Evolutionary conservation across 495 filamentous ascomycete species (phyloP), one percentile per base, ranked within the genome.

Genomic region (Rostrohypoxylon terebratum): DNA sequence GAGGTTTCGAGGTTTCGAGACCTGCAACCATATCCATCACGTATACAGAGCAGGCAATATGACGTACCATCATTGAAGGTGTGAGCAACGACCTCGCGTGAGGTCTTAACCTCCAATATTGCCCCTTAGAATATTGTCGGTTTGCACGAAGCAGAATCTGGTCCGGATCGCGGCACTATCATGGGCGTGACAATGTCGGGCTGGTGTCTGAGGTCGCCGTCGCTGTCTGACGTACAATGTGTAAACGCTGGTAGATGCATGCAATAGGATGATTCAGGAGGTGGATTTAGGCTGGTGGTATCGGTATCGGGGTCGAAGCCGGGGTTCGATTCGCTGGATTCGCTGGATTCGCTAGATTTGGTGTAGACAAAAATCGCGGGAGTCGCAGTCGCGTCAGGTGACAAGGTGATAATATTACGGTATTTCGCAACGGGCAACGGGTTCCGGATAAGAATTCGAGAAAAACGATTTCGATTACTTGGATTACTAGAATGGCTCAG

Each of bases 51-150:
- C 25, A 62, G 65, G 16, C 28, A 48, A 45, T 53, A 68, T 59
- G 38, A 73, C 77, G 44, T 79, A 79, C 77, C 77, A 79, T 79
- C 74, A 78, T 79, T 62, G 72, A 78, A 74, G 70, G 72, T 71
- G 69, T 71, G 67, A 42, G 71, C 63, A 58, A 63, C 60, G 73
- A 79, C 80, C 81, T 80, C 78, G 72, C 40, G 53, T 33, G 82
- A 81, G 79, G 81, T 77, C 73, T 63, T 66, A 73, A 57, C 67
- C 81, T 76, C 75, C 63, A 66, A 64, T 69, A 58, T 53, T 62
- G 50, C 74, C 75, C 81, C 75, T 77, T 77, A 66, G 51, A 69
- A 72, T 73, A 62, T 66, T 28, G 67, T 73, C 69, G 72, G 69
- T 72, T 77, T 69, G 76, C 74, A 78, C 74, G 64, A 73, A 71